Base-by-base conservation (phyloP, 1,139 yeast species). In the Debaryomyces subglobosus region DNA sequence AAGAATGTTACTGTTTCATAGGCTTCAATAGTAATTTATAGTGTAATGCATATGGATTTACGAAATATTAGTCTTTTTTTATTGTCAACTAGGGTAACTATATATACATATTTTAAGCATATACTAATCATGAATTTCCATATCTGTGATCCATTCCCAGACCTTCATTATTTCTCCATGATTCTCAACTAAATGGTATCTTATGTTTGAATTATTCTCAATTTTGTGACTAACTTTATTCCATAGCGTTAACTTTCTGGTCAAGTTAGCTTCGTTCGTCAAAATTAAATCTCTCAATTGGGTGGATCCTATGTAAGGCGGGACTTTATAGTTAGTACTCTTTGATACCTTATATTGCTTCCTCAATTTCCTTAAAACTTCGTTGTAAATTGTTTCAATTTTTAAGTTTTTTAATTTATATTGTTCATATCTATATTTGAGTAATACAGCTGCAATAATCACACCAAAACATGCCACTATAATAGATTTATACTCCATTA, bases 161-260 rank as follows among this genome's bases (percentile, higher is more conserved):
- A 89, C 90, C 60, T 85, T 83, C 82, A 87, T 82, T 52, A 90
- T 86, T 57, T 90, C 97, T 4, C 97, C 97, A 58, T 86, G 89
- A 38, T 84, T 74, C 61, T 91, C 97, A 52, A 82, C 67, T 52
- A 85, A 79, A 44, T 82, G 75, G 40, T 75, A 71, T 39, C 82
- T 74, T 25, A 90, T 80, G 56, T 85, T 85, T 30, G 85, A 69
- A 58, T 89, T 87, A 46, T 70, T 67, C 59, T 91, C 97, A 9
- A 94, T 79, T 43, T 71, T 74, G 35, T 68, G 67, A 44, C 78
- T 74, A 2, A 91, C 86, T n/a, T 66, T 60, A 39, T 71, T 72
- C 97, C 98, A 91, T 23, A 87, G 60, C 38, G 69, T 61, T 47
- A 74, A 61, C 49, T 79, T 76, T 49, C 79, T 78, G 47, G 67